A percentile compares a stretch with the other conserved stretches of the same genome.
These are phyloP conservation scores for Coemansia sp. DNA, from an alignment of 192 early-diverging fungal genomes.

Conservation along the genomic window DNA sequence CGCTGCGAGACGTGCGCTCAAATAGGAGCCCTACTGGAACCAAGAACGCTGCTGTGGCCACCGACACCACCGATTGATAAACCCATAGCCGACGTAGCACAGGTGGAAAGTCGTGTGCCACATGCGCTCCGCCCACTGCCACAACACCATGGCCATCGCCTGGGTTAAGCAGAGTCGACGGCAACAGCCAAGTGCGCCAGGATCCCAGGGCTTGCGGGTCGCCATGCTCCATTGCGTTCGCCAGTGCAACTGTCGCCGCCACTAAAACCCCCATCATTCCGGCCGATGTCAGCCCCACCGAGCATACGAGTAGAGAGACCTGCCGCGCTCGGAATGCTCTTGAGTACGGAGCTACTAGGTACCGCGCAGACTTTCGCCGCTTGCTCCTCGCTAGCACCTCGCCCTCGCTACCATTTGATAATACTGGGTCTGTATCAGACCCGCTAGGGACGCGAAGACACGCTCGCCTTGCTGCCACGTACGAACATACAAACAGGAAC, in stretches of 20 bases:
- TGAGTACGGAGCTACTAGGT: conserved; percentile 33
- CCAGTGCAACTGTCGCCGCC: conserved; percentile 34
- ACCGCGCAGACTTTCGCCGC: conserved; percentile 7
- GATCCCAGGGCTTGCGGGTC: conserved; percentile 19
- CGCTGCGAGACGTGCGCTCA: conserved; percentile 32
- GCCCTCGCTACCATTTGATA: not conserved
- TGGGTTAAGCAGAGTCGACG: conserved; percentile 34
- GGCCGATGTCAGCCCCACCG: conserved; percentile 39
- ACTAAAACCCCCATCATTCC: conserved; percentile 29
- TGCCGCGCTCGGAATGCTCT: conserved; percentile 40
- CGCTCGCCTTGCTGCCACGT: conserved; percentile 28
- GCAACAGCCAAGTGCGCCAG: conserved; percentile 52
- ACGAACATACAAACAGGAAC: conserved; percentile 31
- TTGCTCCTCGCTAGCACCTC: not conserved
- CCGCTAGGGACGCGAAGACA: conserved; percentile 7
- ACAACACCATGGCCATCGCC: conserved; percentile 10
- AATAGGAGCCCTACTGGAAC: conserved; percentile 42
- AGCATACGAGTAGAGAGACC: conserved; percentile 27
- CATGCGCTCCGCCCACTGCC: conserved; percentile 18
- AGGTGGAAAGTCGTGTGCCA: conserved; percentile 47
- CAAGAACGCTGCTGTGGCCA: conserved; percentile 20
- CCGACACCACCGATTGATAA: conserved; percentile 42
- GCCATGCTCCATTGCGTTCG: conserved; percentile 50
- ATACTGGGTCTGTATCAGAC: not conserved
- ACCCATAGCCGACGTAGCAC: conserved; percentile 46